Evolutionary conservation across 2,329 filamentous ascomycete species (phyloP), one percentile per base, ranked within the genome.

Genomic region (Paecilomyces fulvus): DNA sequence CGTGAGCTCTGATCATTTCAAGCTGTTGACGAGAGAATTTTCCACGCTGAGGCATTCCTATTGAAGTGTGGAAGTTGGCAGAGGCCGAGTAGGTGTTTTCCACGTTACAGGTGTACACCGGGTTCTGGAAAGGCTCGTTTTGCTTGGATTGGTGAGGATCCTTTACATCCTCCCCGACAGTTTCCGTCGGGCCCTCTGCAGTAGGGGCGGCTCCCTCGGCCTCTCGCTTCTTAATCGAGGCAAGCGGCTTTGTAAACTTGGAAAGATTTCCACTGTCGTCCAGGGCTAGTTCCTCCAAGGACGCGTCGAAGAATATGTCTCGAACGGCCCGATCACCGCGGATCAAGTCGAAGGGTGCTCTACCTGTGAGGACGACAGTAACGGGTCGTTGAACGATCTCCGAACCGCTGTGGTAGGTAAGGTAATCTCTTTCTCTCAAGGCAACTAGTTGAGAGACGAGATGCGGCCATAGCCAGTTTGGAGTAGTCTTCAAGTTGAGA

Each of bases 291-390:
- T 58, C 56, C 48, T 60, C 56, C 30, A 60, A 49, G 17, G 60
- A 56, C 17, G 52, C 52, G 23, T 63, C 60, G 25, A 63, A 58
- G 49, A 63, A 56, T 12, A 58, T 55, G 30, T 55, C 52, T 12
- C 17, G 14, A 25, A 31, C 23, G n/a, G n/a, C n/a, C 9, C n/a
- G 25, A 23, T 55, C 30, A 7, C 30, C 48, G 37, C 55, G 58
- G 8, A 56, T 54, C 9, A 55, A 54, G 11, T 53, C 20, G n/a
- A 56, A n/a, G 2, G 52, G 8, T 12, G 31, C 49, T 14, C 57
- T 49, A 1, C 65, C 61, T 0, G 60, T 61, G 14, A 67, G 55
- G 1, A 70, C 61, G 2, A 70, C 53, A 0, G 65, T 69, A 4
- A 69, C 56, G 2, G 61, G 58, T 6, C 65, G 58, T 7, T 59